Conservation (phyloP, 495 filamentous ascomycete genomes). For the Sordaria brevicollis region DNA sequence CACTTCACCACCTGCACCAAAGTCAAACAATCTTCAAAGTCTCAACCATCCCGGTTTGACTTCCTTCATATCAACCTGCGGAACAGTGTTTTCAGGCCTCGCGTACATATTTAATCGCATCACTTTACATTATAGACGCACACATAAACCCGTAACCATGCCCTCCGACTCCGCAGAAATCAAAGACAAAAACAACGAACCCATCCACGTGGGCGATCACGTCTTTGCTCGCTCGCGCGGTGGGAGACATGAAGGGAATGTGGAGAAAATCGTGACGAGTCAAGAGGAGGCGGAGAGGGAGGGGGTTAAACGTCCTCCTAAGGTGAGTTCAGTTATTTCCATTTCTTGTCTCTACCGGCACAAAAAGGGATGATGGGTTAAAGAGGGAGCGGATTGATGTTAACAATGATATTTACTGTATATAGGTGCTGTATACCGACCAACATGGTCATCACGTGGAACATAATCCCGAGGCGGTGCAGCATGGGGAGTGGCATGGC, state of each 20-base stretch:
- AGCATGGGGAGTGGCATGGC: constrained; percentile 6
- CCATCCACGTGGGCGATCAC: constrained; percentile 26
- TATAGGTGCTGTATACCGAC: constrained; percentile 21
- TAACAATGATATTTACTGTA: not conserved
- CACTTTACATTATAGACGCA: not conserved
- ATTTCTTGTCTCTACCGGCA: too few relatives aligned
- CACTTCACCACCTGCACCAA: not conserved
- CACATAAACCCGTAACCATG: constrained; percentile 7
- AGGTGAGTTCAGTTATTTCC: constrained; percentile 21
- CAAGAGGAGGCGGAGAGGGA: constrained; percentile 24
- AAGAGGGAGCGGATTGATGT: too few relatives aligned
- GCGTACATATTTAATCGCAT: not conserved
- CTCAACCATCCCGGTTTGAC: too few relatives aligned
- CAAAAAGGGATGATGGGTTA: too few relatives aligned
- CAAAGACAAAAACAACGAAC: constrained; percentile 24
- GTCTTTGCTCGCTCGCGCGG: constrained; percentile 26
- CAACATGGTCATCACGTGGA: constrained; percentile 29
- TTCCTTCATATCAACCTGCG: too few relatives aligned
- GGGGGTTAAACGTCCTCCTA: constrained; percentile 34
- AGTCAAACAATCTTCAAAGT: not conserved
- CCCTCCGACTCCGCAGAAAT: constrained; percentile 7
- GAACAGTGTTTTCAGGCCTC: too few relatives aligned
- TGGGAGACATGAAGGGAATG: constrained; percentile 25
- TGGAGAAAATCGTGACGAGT: constrained; percentile 26
- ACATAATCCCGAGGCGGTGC: constrained; percentile 23